Percentiles rank a stretch among this genome's conserved stretches.
Evolutionary conservation across 2,329 filamentous ascomycete species (phyloP).

Genomic region (Botrytis squamosa): DNA sequence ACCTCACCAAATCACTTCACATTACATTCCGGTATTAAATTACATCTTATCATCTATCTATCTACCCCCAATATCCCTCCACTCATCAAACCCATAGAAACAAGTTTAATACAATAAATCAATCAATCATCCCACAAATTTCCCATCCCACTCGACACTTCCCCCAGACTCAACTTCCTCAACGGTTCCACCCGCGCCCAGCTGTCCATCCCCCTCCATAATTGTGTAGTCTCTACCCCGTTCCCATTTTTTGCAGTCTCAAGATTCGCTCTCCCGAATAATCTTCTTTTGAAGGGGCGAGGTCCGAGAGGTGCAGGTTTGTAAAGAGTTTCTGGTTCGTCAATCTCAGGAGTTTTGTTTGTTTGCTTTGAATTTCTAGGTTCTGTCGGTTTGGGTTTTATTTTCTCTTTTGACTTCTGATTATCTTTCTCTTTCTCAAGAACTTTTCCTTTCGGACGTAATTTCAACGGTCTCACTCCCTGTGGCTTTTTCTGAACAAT

Average conservation of each 20-base stretch:
- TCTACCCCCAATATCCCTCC: no score
- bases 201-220: background rate
- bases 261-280: background rate
- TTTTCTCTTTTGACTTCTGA: background rate
- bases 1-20: background rate
- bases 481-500: background rate
- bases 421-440: background rate
- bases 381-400: background rate
- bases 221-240: conserved; percentile 10
- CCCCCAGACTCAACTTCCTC: conserved; percentile 32
- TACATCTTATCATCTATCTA: no score
- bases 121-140: conserved; percentile 26
- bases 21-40: no score
- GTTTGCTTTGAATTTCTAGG: background rate
- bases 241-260: background rate
- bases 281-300: conserved; percentile 8
- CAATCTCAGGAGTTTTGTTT: background rate
- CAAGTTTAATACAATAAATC: no score
- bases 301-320: conserved; percentile 2
- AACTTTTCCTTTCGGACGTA: background rate
- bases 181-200: conserved; percentile 17
- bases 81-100: no score
- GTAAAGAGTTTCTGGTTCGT: conserved; percentile 1
- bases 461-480: background rate
- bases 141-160: conserved; percentile 27